phyloP scores from a whole-genome alignment of 441 rosid genomes.

The Pelargonium cotyledonis region DNA sequence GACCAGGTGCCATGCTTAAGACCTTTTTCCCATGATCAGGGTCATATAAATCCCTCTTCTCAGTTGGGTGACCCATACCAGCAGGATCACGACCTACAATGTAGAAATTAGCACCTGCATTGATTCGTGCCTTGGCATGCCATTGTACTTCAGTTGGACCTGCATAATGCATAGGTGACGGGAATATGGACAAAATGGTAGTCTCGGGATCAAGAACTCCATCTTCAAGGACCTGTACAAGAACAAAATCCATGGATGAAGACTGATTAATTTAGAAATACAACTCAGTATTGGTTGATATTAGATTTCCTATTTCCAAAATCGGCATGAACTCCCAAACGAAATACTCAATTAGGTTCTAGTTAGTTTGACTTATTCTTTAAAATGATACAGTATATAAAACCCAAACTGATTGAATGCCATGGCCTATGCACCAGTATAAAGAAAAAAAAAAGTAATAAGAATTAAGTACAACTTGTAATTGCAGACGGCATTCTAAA shows the following conservation, averaged over 20 bases:
- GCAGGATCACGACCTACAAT: slow-evolving; percentile 97
- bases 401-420: too few relatives aligned
- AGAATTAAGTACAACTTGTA: not conserved
- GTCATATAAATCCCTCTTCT: slow-evolving; percentile 84
- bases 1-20: slow-evolving; percentile 90
- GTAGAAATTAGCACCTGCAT: slow-evolving; percentile 95
- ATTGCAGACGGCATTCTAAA: too few relatives aligned
- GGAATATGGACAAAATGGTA: slow-evolving; percentile 87
- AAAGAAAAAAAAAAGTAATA: not conserved
- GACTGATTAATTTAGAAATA: slow-evolving; percentile 1
- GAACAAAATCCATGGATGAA: slow-evolving; percentile 8
- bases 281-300: too few relatives aligned
- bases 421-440: too few relatives aligned
- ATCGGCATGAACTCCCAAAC: too few relatives aligned
- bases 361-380: too few relatives aligned
- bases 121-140: slow-evolving; percentile 96
- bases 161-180: slow-evolving; percentile 96
- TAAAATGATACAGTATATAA: too few relatives aligned
- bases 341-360: too few relatives aligned
- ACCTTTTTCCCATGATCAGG: slow-evolving; percentile 96
- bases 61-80: slow-evolving; percentile 91
- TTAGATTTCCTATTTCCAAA: too few relatives aligned
- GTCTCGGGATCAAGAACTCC: slow-evolving; percentile 98
- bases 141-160: slow-evolving; percentile 99
- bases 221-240: slow-evolving; percentile 70